These are phyloP conservation scores for Yarrowia hollandica DNA, from an alignment of 805 yeast species.

Conservation along the genomic window DNA sequence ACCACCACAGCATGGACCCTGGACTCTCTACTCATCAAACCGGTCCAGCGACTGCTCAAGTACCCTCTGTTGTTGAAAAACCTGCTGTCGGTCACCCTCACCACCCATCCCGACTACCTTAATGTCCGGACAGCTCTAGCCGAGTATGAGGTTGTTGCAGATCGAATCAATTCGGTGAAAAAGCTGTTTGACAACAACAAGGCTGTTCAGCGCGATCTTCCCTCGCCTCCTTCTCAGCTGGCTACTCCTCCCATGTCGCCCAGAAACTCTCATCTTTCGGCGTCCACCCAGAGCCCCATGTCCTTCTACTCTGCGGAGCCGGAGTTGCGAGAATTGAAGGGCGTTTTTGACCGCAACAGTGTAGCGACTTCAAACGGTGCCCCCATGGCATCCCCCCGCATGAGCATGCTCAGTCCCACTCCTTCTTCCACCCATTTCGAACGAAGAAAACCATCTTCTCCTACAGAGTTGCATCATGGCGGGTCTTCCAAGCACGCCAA, in stretches of 20 bases:
- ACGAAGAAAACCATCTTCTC: slow-evolving; percentile 14
- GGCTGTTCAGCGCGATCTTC: slow-evolving; percentile 15
- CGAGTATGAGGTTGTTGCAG: slow-evolving; percentile 32
- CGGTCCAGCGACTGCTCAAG: slow-evolving; percentile 48
- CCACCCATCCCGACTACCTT: slow-evolving; percentile 52
- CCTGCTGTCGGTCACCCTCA: slow-evolving; percentile 39
- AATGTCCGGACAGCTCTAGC: slow-evolving; percentile 34
- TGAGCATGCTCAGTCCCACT: slow-evolving; percentile 7
- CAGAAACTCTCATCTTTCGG: background rate
- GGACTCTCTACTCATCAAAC: slow-evolving; percentile 47
- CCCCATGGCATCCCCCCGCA: background rate
- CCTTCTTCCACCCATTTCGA: background rate
- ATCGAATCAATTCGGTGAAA: slow-evolving; percentile 34
- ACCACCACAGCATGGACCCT: slow-evolving; percentile 46
- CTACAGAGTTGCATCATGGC: slow-evolving; percentile 5
- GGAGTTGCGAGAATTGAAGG: slow-evolving; percentile 9
- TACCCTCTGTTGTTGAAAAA: slow-evolving; percentile 45
- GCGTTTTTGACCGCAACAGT: slow-evolving; percentile 15
- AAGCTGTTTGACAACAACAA: slow-evolving; percentile 27
- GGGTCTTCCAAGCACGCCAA: slow-evolving; percentile 14
- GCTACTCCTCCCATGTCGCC: slow-evolving; percentile 25
- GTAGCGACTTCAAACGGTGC: background rate
- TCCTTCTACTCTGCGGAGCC: slow-evolving; percentile 21
- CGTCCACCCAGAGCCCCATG: background rate
- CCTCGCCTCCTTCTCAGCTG: slow-evolving; percentile 2